Percentiles rank a stretch among this genome's conserved stretches.
Conservation (phyloP, 306 rosid species). For the Ormosia emarginata region DNA sequence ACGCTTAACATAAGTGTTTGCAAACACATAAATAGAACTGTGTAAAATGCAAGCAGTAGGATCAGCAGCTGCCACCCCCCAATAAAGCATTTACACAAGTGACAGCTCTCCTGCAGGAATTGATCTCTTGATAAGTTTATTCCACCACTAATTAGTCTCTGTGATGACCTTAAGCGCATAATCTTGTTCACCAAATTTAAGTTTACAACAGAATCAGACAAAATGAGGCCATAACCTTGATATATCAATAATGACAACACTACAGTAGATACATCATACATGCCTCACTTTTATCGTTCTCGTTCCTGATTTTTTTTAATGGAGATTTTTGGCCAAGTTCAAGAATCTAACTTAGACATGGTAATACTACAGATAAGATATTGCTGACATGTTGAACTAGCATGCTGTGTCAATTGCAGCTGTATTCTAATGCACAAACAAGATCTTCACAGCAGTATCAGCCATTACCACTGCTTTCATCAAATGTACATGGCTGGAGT, state of each 20-base stretch:
- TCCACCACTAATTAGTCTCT: conserved; percentile 89
- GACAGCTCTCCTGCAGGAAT: conserved; percentile 77
- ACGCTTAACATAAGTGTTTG: not conserved
- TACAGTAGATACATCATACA: not conserved
- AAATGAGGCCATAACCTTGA: not conserved
- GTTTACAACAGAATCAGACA: not conserved
- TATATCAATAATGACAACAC: not conserved
- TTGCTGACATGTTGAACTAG: no score
- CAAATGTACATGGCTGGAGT: not conserved
- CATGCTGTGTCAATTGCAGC: not conserved
- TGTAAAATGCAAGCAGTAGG: conserved; percentile 8
- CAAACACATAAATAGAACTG: not conserved
- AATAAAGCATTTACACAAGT: conserved; percentile 44
- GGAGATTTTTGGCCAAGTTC: not conserved
- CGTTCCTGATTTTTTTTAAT: not conserved
- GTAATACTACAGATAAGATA: no score
- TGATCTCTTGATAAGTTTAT: conserved; percentile 79
- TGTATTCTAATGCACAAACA: not conserved
- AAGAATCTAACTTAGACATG: not conserved
- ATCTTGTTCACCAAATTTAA: conserved; percentile 46
- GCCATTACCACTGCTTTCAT: not conserved
- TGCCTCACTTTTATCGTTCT: not conserved
- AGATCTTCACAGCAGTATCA: not conserved
- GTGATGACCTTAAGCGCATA: conserved; percentile 74
- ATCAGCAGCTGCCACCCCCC: not conserved